Base-by-base conservation (phyloP, 305 asterid genomes). In the Caryopteris hybrid region DNA sequence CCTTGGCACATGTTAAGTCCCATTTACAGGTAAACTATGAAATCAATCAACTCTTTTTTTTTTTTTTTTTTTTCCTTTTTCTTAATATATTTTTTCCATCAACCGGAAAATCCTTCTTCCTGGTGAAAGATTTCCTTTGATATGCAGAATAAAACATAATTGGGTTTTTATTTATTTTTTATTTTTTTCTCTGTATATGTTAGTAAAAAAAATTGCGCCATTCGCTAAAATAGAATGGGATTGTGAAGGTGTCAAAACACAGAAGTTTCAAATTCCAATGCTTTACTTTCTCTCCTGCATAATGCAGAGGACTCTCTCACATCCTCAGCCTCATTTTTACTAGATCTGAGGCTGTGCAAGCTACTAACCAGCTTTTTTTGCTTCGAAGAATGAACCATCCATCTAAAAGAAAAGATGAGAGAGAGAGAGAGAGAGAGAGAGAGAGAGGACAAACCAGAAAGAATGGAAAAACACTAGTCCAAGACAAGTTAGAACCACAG, bases 1-100 rank as follows among this genome's bases (percentile, higher is more conserved):
- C 98, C 68, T 84, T 91, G 72, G 95, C 98, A 4, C 98, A 91
- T 78, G 98, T 91, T 61, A 91, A 91, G 80, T 91, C 98, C 71
- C 98, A 91, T 81, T 84, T 91, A 59, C 98, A 91, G 98, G 98
- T 91, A 62, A 53, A 58, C 14, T 42, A n/a, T n/a, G n/a, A n/a
- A n/a, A n/a, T n/a, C n/a, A n/a, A n/a, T n/a, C n/a, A n/a, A n/a
- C 10, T 8, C 11, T 48, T 16, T 9, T n/a, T n/a, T n/a, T n/a
- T n/a, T n/a, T n/a, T n/a, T n/a, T n/a, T n/a, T n/a, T n/a, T 48
- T 8, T 5, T 2, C 0, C 3, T 43, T 5, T 36, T 18, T 23
- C 20, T 8, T 1, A 10, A 21, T 13, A 47, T 14, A 48, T 8
- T n/a, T n/a, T n/a, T n/a, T n/a, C n/a, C n/a, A n/a, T n/a, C n/a